Conservation (phyloP, 352 stramenopile species). For the Pythium scleroteichum region DNA sequence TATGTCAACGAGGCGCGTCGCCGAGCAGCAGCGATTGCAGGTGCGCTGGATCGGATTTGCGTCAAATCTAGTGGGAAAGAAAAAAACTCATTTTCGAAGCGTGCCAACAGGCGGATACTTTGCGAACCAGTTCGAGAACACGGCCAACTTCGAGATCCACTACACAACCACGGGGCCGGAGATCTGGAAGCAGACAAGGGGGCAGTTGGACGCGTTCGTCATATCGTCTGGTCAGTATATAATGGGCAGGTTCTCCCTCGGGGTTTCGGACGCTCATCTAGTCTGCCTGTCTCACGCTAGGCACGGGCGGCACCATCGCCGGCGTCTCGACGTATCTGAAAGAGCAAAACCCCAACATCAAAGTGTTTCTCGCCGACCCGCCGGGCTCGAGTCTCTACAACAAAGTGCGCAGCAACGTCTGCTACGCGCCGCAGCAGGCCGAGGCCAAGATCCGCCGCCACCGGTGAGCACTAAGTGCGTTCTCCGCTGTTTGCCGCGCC, state of each 20-base stretch:
- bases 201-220: constrained; percentile 95
- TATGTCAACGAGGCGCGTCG: constrained; percentile 97
- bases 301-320: constrained; percentile 96
- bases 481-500: background rate
- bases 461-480: constrained; percentile 35
- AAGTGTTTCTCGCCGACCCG: constrained; percentile 96
- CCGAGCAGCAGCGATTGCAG: constrained; percentile 77
- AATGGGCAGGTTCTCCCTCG: too few relatives aligned
- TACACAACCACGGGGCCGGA: constrained; percentile 94
- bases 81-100: background rate
- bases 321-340: constrained; percentile 95
- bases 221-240: constrained; percentile 92
- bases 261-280: too few relatives aligned
- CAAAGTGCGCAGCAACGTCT: constrained; percentile 94
- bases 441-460: constrained; percentile 92
- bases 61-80: too few relatives aligned
- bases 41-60: constrained; percentile 27
- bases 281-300: constrained; percentile 36
- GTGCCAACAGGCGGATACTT: constrained; percentile 87
- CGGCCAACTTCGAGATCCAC: constrained; percentile 94
- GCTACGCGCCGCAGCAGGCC: constrained; percentile 93
- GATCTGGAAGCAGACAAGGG: constrained; percentile 93
- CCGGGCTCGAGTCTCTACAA: constrained; percentile 97
- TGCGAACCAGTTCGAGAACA: constrained; percentile 99
- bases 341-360: constrained; percentile 76